Evolutionary conservation across 1,284 basidiomycete species (phyloP).

Genomic region (Sanghuangporus weigelae): DNA sequence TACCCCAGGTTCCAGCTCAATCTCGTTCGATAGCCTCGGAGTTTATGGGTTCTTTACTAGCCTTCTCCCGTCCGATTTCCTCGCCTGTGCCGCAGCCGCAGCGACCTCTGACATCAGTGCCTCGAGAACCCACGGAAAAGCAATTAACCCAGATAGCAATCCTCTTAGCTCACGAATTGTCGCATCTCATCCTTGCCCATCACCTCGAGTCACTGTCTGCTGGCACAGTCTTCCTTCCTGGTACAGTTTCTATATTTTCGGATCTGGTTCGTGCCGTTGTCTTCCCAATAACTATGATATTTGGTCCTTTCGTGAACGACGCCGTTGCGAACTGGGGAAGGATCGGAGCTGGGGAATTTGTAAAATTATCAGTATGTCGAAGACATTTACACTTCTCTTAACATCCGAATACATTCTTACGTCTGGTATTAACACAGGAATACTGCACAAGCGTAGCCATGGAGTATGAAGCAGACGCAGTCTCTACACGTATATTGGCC

Average conservation of each 20-base stretch:
- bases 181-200: constrained; percentile 82
- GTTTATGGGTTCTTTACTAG: constrained; percentile 44
- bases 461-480: constrained; percentile 87
- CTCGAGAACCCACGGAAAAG: constrained; percentile 57
- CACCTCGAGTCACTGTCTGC: constrained; percentile 87
- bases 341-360: constrained; percentile 67
- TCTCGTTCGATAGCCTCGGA: constrained; percentile 36
- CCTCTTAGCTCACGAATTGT: constrained; percentile 83
- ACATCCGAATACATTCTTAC: constrained; percentile 25
- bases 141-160: constrained; percentile 83
- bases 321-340: constrained; percentile 78
- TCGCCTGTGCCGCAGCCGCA: constrained; percentile 33
- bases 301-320: constrained; percentile 89
- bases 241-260: constrained; percentile 68
- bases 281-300: constrained; percentile 82
- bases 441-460: constrained; percentile 70
- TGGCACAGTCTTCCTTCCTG: constrained; percentile 75
- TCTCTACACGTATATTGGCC: constrained; percentile 80
- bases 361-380: constrained; percentile 43
- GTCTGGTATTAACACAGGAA: constrained; percentile 27
- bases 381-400: neutral
- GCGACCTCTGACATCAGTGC: constrained; percentile 50
- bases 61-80: constrained; percentile 27
- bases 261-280: constrained; percentile 84
- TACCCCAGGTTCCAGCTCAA: constrained; percentile 22